Base-by-base conservation (phyloP, 805 yeast genomes). In the Saturnispora mendoncae region DNA sequence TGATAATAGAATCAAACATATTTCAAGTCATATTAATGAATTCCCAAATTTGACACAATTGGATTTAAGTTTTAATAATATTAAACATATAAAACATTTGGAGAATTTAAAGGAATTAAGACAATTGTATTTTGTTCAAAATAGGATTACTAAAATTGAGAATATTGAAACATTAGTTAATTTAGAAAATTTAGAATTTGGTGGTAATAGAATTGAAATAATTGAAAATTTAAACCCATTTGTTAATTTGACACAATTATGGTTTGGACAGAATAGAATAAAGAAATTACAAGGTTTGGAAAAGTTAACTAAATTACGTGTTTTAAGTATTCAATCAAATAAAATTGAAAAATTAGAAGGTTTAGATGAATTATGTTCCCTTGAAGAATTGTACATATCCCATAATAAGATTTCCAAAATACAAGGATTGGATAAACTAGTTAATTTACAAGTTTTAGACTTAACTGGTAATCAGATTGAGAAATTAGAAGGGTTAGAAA, bases 241-340 rank as follows among this genome's bases (percentile, higher is more conserved):
- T 44, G 64, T 61, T 0, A 72, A 69, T 38, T 62, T 92, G 33
- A 74, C 76, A 48, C 83, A 88, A 56, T 65, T 92, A 35, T 92
- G 97, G 98, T 67, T 92, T 32, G 98, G 97, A 35, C 86, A 87
- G 55, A 92, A 92, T 61, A 72, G 72, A 47, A 84, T 92, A 41
- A 51, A 71, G 2, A 72, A 64, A 53, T 61, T 92, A 30, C 71
- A 83, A 49, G 81, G 83, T 55, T 64, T 92, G 42, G 60, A 65
- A 26, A 65, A 66, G 7, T 67, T 92, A 44, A 55, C 58, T 38
- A 81, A 81, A 44, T 69, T 92, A 51, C 73, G 75, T 42, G 74
- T 92, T 10, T 67, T 92, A 36, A 84, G 96, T 2, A 85, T 92
- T 44, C 98, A 92, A 61, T 78, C 94, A 6, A 92, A 92, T 54